Evolutionary conservation across 805 yeast genomes (phyloP), one percentile per base, ranked within the genome.

Genomic region (Metschnikowia bowlesiae): DNA sequence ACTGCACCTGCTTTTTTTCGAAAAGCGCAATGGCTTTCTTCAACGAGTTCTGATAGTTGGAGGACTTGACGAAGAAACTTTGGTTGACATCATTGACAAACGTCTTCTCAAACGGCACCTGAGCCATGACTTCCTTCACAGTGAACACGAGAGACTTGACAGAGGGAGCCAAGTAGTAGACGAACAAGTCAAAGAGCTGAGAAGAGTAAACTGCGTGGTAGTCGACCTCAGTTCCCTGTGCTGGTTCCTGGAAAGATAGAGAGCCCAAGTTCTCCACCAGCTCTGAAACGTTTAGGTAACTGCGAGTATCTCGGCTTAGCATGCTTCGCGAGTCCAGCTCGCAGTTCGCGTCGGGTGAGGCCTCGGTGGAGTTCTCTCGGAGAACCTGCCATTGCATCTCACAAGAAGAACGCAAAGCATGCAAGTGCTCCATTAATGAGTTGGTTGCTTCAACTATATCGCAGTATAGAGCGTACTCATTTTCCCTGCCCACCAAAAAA

Each of bases 81-180:
- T 62, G 63, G 10, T 58, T 62, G 0, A 53, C 59, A 6, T 66
- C 56, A 1, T 54, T 49, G 33, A 49, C 55, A 31, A 54, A 45
- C 14, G 46, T 50, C 46, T 62, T 59, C 45, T 76, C 79, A 58
- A 83, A 85, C 2, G 88, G 85, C 2, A 83, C 67, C 10, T 81
- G 83, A 18, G 72, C 70, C 49, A 87, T 63, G 7, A 87, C 83
- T 31, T 81, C 82, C 49, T 80, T 75, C 46, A 87, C 71, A 0
- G 90, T 85, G 58, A 76, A 78, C 1, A 82, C 76, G 56, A 83
- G 82, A 1, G 89, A 81, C 60, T 80, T 81, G 63, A 85, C 74
- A 0, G 91, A 83, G 0, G 95, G 94, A 0, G 90, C 89, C 41
- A 87, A 68, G 57, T 85, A 75, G 54, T 76, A 78, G 1, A 84